A percentile compares a stretch with the other conserved stretches of the same genome.
phyloP scores from a whole-genome alignment of 2,329 filamentous ascomycete species.

The Esteya vermicola region DNA sequence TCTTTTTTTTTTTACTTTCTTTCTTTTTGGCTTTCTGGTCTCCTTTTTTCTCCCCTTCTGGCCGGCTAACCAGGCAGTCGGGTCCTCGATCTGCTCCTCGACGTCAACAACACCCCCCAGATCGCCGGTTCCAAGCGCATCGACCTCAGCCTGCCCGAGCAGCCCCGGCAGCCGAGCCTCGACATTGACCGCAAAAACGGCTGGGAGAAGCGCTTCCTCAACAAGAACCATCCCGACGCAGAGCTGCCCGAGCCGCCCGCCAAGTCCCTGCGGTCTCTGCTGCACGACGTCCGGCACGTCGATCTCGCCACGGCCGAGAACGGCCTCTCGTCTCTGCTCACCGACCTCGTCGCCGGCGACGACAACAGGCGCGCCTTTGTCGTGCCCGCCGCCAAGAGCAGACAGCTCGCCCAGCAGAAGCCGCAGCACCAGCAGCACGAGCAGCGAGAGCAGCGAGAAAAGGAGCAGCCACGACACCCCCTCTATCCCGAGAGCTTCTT shows the following conservation, averaged over 20 bases:
- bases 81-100: constrained; percentile 73
- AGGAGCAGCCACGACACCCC: neutral
- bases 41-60: neutral
- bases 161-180: constrained; percentile 45
- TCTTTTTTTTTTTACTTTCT: constrained; percentile 6
- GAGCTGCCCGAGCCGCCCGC: constrained; percentile 42
- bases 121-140: constrained; percentile 62
- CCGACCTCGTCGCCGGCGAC: constrained; percentile 30
- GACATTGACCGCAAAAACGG: constrained; percentile 59
- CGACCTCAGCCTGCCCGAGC: constrained; percentile 43
- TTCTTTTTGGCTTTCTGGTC: neutral
- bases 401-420: constrained; percentile 20
- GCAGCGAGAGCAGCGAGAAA: constrained; percentile 14
- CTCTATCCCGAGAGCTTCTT: constrained; percentile 50
- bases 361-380: constrained; percentile 13
- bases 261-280: constrained; percentile 35
- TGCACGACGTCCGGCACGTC: constrained; percentile 36
- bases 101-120: constrained; percentile 74
- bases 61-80: constrained; percentile 43
- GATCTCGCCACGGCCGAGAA: constrained; percentile 42
- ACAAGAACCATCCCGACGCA: constrained; percentile 73
- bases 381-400: constrained; percentile 8
- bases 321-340: constrained; percentile 43
- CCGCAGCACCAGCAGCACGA: neutral
- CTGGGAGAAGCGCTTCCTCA: constrained; percentile 48